phyloP scores from a whole-genome alignment of 176 grass and related monocot species.

The Ananas comosus region DNA sequence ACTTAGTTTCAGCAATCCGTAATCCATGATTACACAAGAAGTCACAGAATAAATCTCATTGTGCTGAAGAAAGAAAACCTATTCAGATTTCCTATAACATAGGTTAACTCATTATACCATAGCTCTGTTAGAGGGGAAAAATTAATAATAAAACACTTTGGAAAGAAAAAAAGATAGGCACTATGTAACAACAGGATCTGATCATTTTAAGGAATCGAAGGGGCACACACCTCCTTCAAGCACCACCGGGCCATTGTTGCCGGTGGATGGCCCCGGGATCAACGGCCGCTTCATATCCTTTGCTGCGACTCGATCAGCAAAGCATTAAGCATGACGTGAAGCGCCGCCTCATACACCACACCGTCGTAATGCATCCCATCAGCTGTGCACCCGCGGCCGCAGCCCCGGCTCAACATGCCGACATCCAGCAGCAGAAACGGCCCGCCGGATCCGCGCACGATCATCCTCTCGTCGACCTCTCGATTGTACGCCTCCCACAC shows the following conservation, averaged over 20 bases:
- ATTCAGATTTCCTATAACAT: background rate
- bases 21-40: background rate
- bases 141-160: background rate
- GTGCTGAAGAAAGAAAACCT: constrained; percentile 1
- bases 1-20: no score
- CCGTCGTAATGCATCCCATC: constrained; percentile 38
- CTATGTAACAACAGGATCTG: background rate
- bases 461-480: constrained; percentile 5
- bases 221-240: constrained; percentile 8
- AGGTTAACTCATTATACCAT: background rate
- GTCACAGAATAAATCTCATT: constrained; percentile 6
- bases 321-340: constrained; percentile 42
- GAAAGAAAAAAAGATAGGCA: background rate
- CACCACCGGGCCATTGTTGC: constrained; percentile 4
- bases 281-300: constrained; percentile 11
- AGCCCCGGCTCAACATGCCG: constrained; percentile 26
- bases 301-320: constrained; percentile 37
- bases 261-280: background rate
- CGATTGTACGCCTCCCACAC: constrained; percentile 16
- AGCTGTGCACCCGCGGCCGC: constrained; percentile 23
- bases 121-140: background rate
- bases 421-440: constrained; percentile 23
- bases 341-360: constrained; percentile 25
- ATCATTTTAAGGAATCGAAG: background rate
- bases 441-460: constrained; percentile 19